A percentile compares a stretch with the other conserved stretches of the same genome.
phyloP scores from a whole-genome alignment of 345 rosid genomes.

The Laguncularia racemosa region DNA sequence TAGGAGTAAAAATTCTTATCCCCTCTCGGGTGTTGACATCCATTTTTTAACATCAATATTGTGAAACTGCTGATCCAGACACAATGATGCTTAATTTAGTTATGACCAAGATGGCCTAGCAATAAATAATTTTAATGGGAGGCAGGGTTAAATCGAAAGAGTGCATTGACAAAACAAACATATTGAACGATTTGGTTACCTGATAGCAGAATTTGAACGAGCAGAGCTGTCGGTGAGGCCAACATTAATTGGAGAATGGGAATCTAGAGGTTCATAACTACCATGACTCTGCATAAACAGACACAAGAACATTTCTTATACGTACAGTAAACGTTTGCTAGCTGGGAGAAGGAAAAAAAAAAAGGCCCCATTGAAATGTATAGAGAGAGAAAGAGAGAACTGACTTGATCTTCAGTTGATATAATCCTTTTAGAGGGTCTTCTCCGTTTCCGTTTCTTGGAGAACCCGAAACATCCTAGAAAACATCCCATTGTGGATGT shows the following conservation, averaged over 20 bases:
- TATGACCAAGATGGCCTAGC: no score
- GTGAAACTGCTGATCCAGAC: no score
- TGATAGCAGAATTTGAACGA: not conserved
- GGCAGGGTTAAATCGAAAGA: no score
- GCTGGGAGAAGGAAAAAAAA: not conserved
- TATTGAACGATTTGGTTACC: not conserved
- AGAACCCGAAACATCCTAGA: constrained; percentile 71
- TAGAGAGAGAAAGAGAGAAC: not conserved
- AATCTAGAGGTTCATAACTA: constrained; percentile 46
- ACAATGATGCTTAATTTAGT: no score
- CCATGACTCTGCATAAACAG: constrained; percentile 30
- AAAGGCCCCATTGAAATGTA: not conserved
- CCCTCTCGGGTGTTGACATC: no score
- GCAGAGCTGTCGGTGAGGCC: constrained; percentile 6
- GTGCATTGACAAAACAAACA: no score
- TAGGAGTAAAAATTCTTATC: no score
- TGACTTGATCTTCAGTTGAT: not conserved
- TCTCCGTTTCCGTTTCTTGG: constrained; percentile 49
- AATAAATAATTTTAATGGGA: no score
- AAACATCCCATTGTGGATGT: constrained; percentile 63
- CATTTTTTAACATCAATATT: no score
- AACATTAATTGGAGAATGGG: constrained; percentile 26
- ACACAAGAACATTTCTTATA: no score
- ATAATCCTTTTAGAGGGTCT: constrained; percentile 36
- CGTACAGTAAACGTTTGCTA: not conserved